Conservation (phyloP, 768 basidiomycete genomes). For the Podaxis mareebaensis region DNA sequence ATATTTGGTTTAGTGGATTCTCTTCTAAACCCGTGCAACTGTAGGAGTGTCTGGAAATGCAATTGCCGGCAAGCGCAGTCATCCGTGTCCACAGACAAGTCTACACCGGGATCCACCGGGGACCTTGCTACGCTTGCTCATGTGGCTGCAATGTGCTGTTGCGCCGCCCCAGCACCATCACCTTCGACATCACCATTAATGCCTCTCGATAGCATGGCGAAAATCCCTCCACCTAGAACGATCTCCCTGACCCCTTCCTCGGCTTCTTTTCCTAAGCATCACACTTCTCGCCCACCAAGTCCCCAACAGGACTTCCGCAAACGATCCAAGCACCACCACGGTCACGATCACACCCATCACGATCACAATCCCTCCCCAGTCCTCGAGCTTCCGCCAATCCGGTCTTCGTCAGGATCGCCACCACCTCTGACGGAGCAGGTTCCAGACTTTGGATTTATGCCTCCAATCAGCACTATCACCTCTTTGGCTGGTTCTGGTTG, state of each 20-base stretch:
- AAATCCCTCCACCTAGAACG: conserved; percentile 16
- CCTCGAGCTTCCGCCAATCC: conserved; percentile 52
- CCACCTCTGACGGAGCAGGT: conserved; percentile 26
- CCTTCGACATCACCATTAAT: conserved; percentile 18
- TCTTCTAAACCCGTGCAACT: conserved; percentile 65
- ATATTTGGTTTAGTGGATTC: conserved; percentile 47
- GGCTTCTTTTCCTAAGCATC: conserved; percentile 20
- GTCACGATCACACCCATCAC: conserved; percentile 19
- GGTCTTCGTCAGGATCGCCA: conserved; percentile 28
- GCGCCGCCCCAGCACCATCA: conserved; percentile 20
- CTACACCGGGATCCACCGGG: conserved; percentile 15
- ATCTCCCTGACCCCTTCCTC: neutral
- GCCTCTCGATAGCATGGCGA: conserved; percentile 10
- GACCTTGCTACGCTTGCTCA: conserved; percentile 36
- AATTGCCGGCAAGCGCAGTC: conserved; percentile 37
- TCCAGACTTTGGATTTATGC: conserved; percentile 57
- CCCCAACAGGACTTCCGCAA: conserved; percentile 31
- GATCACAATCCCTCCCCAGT: conserved; percentile 25
- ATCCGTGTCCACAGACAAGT: conserved; percentile 16
- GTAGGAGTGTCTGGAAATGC: conserved; percentile 56
- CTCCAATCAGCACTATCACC: conserved; percentile 56
- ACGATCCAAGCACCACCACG: conserved; percentile 28
- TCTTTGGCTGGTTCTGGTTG: conserved; percentile 71
- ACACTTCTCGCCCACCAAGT: conserved; percentile 30
- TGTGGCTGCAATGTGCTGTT: conserved; percentile 37